Conservation (phyloP, 2,329 filamentous ascomycete species). For the Amauroascus verrucosus region DNA sequence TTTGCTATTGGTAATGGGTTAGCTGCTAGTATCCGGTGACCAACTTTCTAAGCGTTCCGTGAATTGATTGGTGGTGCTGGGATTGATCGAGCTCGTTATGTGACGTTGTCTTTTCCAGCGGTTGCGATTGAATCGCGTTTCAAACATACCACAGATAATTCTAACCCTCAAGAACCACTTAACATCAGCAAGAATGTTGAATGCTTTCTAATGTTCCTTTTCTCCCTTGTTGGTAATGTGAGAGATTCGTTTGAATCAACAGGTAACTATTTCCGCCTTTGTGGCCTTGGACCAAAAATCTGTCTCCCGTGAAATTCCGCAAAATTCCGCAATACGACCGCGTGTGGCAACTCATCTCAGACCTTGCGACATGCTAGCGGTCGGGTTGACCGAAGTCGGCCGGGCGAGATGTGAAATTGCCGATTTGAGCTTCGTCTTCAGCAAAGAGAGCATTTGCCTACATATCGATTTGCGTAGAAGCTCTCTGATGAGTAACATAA, state of each 20-base stretch:
- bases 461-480: too few relatives aligned
- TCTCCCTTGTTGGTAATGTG: background rate
- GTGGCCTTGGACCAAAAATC: background rate
- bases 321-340: too few relatives aligned
- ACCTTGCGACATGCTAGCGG: too few relatives aligned
- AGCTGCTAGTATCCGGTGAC: background rate
- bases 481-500: too few relatives aligned
- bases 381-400: too few relatives aligned
- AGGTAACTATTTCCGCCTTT: too few relatives aligned
- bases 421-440: too few relatives aligned
- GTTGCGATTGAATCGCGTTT: background rate
- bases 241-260: background rate
- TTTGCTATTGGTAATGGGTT: background rate
- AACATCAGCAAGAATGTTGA: background rate
- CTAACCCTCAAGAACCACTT: background rate
- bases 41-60: background rate
- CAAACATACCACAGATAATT: slow-evolving; percentile 8
- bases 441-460: too few relatives aligned
- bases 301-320: slow-evolving; percentile 1
- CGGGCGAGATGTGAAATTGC: background rate
- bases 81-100: background rate
- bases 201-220: background rate
- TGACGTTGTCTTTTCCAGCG: background rate
- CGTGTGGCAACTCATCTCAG: background rate
- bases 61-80: slow-evolving; percentile 5